Conservation (phyloP, 176 grass and related monocot species). For the Carex kokanica region DNA sequence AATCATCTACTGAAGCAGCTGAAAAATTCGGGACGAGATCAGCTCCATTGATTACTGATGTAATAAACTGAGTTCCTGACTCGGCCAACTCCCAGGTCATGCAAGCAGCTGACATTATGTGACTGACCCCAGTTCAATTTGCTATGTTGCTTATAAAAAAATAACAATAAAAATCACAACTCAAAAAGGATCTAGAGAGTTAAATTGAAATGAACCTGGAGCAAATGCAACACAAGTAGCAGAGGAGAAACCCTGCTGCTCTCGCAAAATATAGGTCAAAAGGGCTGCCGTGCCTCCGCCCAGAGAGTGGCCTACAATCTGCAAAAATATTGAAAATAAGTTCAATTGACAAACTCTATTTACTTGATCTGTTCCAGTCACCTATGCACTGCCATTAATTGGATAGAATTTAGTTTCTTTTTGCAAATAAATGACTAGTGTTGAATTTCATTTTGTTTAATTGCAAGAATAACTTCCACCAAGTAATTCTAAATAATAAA, state of each 20-base stretch:
- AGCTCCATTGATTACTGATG: constrained; percentile 94
- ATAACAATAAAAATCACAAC: constrained; percentile 22
- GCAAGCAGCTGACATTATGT: constrained; percentile 64
- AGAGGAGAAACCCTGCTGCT: constrained; percentile 75
- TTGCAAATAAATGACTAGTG: not conserved
- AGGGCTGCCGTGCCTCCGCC: constrained; percentile 91
- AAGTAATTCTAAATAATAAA: not conserved
- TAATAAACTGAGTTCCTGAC: constrained; percentile 81
- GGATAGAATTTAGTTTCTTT: not conserved
- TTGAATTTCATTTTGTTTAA: not conserved
- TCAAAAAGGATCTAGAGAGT: not conserved
- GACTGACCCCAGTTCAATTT: constrained; percentile 11
- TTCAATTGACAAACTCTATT: not conserved
- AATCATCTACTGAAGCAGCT: constrained; percentile 86
- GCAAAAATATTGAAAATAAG: constrained; percentile 31
- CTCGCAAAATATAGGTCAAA: constrained; percentile 83
- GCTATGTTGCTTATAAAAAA: not conserved
- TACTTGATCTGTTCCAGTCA: not conserved
- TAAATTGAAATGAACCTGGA: constrained; percentile 57
- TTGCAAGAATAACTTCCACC: not conserved
- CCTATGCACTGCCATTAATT: not conserved
- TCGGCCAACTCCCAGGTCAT: constrained; percentile 99
- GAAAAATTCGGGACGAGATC: constrained; percentile 97
- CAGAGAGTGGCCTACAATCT: constrained; percentile 92
- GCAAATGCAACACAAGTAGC: constrained; percentile 85